phyloP scores from a whole-genome alignment of 805 yeast genomes.

The Kodamaea jinghongensis region DNA sequence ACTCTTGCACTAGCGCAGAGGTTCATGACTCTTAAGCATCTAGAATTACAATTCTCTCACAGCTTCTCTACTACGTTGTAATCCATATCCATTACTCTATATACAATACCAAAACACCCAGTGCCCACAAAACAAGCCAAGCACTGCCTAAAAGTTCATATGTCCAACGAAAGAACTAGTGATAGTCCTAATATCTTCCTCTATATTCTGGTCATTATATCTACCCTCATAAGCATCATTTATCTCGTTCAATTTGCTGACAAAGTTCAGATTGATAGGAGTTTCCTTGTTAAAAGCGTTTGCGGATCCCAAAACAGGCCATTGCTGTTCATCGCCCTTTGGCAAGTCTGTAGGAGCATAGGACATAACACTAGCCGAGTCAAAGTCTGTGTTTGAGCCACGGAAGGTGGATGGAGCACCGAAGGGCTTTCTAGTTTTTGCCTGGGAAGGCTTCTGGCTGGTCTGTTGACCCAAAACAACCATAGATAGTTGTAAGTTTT shows the following conservation, averaged over 20 bases:
- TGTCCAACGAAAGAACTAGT: constrained; percentile 41
- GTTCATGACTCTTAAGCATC: too few relatives aligned
- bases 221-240: constrained; percentile 13
- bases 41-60: too few relatives aligned
- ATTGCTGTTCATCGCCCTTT: constrained; percentile 11
- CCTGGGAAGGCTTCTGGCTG: constrained; percentile 12
- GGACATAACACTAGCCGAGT: constrained; percentile 27
- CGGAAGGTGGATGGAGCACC: constrained; percentile 13
- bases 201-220: constrained; percentile 16
- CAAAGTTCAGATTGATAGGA: constrained; percentile 30
- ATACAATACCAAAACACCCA: too few relatives aligned
- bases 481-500: constrained; percentile 69
- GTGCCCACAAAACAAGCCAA: neutral
- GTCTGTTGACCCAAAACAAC: constrained; percentile 42
- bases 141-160: constrained; percentile 17
- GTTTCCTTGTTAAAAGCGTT: constrained; percentile 11
- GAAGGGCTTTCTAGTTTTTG: constrained; percentile 7
- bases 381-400: constrained; percentile 20
- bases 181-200: constrained; percentile 35
- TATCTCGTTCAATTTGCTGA: constrained; percentile 25
- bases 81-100: too few relatives aligned
- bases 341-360: constrained; percentile 12
- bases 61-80: too few relatives aligned
- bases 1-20: too few relatives aligned
- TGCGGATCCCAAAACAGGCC: constrained; percentile 26